Percentiles rank a stretch among this genome's conserved stretches.
These are phyloP conservation scores for Aspergillus sp. DNA, from an alignment of 2,329 filamentous ascomycete species.

Conservation along the genomic window DNA sequence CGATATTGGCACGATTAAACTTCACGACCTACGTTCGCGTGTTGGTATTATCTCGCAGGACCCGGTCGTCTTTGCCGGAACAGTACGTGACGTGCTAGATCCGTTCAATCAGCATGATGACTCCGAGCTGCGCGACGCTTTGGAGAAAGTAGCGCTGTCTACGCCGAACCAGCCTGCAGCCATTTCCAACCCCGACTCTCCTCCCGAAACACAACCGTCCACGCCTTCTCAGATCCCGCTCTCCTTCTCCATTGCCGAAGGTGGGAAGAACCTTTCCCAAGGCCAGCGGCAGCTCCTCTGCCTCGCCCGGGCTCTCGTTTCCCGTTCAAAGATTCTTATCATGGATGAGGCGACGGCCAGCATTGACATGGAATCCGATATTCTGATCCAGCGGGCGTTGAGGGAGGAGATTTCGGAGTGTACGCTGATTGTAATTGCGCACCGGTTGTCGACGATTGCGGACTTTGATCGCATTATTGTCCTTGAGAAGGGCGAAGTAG, in stretches of 20 bases:
- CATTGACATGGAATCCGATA: slow-evolving; percentile 10
- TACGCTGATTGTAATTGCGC: slow-evolving; percentile 12
- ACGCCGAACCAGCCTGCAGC: slow-evolving; percentile 19
- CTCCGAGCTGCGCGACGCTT: slow-evolving; percentile 65
- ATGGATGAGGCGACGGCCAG: slow-evolving; percentile 13
- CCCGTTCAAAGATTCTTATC: slow-evolving; percentile 5
- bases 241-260: background rate
- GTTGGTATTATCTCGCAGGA: slow-evolving; percentile 82
- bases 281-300: slow-evolving; percentile 12
- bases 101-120: slow-evolving; percentile 72
- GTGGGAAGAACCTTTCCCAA: slow-evolving; percentile 8
- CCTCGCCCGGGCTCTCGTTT: slow-evolving; percentile 9
- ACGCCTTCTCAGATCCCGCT: background rate
- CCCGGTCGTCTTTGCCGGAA: slow-evolving; percentile 78
- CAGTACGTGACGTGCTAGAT: slow-evolving; percentile 73
- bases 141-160: slow-evolving; percentile 64
- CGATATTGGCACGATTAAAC: slow-evolving; percentile 50
- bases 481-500: slow-evolving; percentile 5
- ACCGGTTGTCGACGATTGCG: slow-evolving; percentile 11
- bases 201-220: background rate
- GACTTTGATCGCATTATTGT: slow-evolving; percentile 10
- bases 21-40: slow-evolving; percentile 65
- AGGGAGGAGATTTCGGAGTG: background rate
- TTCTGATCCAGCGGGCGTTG: slow-evolving; percentile 7
- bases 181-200: background rate